These are phyloP conservation scores for Neofusicoccum cordaticola DNA, from an alignment of 2,329 filamentous ascomycete genomes.

Conservation along the genomic window DNA sequence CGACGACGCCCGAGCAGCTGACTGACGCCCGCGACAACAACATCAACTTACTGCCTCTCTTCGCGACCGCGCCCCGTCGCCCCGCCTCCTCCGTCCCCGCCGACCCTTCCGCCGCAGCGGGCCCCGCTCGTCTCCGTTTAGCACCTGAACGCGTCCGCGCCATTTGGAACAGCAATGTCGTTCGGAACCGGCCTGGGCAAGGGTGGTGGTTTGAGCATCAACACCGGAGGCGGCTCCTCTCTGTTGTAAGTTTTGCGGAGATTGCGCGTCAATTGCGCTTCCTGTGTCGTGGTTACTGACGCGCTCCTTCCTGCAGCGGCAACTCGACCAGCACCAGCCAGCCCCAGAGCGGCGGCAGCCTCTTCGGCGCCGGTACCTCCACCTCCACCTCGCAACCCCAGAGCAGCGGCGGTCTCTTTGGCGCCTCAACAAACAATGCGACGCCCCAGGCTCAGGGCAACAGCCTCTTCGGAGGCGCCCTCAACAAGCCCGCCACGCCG, in stretches of 20 bases:
- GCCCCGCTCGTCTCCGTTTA: background rate
- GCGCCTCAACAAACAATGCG: conserved; percentile 22
- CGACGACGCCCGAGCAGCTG: conserved; percentile 15
- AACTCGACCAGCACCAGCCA: conserved; percentile 21
- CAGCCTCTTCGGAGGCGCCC: conserved; percentile 36
- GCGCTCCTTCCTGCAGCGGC: conserved; percentile 19
- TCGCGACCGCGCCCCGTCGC: background rate
- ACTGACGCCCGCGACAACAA: conserved; percentile 2
- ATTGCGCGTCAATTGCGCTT: background rate
- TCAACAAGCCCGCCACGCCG: conserved; percentile 32
- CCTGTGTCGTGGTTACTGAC: background rate
- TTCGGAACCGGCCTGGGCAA: conserved; percentile 44
- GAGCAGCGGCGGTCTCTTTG: conserved; percentile 26
- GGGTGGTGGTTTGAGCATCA: conserved; percentile 53
- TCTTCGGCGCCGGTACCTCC: conserved; percentile 25
- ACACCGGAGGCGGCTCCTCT: conserved; percentile 42
- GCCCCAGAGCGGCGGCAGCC: conserved; percentile 21
- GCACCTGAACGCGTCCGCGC: background rate
- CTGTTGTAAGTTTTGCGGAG: background rate
- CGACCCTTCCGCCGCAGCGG: background rate
- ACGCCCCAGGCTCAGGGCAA: conserved; percentile 21
- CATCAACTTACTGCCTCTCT: background rate
- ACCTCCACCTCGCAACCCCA: conserved; percentile 23
- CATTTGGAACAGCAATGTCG: conserved; percentile 11
- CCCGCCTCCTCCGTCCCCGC: background rate